Evolutionary conservation across 768 basidiomycete genomes (phyloP), one percentile per base, ranked within the genome.

Genomic region (Rhodocollybia butyracea): DNA sequence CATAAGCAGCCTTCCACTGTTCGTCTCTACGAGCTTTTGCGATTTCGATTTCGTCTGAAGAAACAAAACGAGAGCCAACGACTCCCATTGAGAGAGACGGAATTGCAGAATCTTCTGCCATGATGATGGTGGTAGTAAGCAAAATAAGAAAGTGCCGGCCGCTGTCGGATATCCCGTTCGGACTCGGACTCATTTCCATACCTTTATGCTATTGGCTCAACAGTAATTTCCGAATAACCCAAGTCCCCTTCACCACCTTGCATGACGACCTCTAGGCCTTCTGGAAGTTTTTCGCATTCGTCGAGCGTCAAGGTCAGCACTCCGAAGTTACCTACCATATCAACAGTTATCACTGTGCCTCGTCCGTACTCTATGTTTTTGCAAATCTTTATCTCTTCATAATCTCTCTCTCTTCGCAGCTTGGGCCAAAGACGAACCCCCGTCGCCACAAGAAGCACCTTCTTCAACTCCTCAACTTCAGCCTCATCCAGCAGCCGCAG

Each of bases 1-100:
- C 91, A 69, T 93, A 94, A 26, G 91, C 91, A 13, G 91, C 91
- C 64, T 86, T 90, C 91, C 91, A 94, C 62, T 91, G 89, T 63
- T 90, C 90, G 5, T 94, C 91, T 59, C 84, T 76, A 29, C 84
- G 76, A 6, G 80, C 75, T 53, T 83, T 88, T 34, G 89, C 89
- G 21, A 77, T 73, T 36, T 93, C 91, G 42, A 94, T 71, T 51
- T 94, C 91, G 15, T 78, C 77, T 69, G 90, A 84, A 40, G 91
- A 85, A 59, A 94, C 82, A 70, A 94, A 94, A 53, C 91, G 85
- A 40, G 90, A 89, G 67, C 90, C 89, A 42, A 93, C 91, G 34
- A 78, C 78, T 63, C 83, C 83, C 8, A 83, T 73, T 8, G 88
- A 80, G 54, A 93, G 80, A 39, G 86, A 89, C 38, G 91, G 90